Conservation (phyloP, 306 rosid species). For the Delonix regia region DNA sequence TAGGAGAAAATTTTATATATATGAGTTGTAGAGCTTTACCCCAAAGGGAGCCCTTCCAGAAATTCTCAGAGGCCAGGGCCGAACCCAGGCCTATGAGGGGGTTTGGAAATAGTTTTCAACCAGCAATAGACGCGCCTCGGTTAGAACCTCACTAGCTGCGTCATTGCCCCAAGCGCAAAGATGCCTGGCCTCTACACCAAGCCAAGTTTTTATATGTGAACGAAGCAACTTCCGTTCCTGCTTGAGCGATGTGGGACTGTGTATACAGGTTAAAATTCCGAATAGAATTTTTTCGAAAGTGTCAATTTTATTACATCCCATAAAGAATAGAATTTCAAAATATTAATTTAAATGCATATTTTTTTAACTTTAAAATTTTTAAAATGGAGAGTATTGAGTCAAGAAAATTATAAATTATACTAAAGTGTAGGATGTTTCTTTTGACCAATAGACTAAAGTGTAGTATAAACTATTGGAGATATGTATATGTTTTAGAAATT, state of each 20-base stretch:
- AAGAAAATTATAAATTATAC: too few species aligned
- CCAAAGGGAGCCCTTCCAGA: slow-evolving; percentile 25
- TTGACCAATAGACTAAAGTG: too few species aligned
- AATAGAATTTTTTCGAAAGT: too few species aligned
- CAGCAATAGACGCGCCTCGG: slow-evolving; percentile 28
- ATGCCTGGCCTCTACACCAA: neutral
- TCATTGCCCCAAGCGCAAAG: slow-evolving; percentile 32
- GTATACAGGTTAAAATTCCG: too few species aligned
- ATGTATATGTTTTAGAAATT: too few species aligned
- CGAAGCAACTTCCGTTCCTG: neutral
- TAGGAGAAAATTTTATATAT: neutral
- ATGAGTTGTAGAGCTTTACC: slow-evolving; percentile 1
- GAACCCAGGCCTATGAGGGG: slow-evolving; percentile 26
- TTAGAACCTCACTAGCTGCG: slow-evolving; percentile 26
- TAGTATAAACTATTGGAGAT: too few species aligned
- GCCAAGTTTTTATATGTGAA: neutral
- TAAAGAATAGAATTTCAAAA: too few species aligned
- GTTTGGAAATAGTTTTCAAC: slow-evolving; percentile 32
- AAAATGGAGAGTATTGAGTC: too few species aligned
- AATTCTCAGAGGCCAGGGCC: slow-evolving; percentile 12
- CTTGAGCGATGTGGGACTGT: neutral
- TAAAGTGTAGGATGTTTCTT: too few species aligned
- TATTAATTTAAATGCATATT: too few species aligned
- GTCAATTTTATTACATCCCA: too few species aligned
- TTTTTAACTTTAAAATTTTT: too few species aligned